phyloP scores from a whole-genome alignment of 768 basidiomycete species.

The Boletus subcaerulescens region DNA sequence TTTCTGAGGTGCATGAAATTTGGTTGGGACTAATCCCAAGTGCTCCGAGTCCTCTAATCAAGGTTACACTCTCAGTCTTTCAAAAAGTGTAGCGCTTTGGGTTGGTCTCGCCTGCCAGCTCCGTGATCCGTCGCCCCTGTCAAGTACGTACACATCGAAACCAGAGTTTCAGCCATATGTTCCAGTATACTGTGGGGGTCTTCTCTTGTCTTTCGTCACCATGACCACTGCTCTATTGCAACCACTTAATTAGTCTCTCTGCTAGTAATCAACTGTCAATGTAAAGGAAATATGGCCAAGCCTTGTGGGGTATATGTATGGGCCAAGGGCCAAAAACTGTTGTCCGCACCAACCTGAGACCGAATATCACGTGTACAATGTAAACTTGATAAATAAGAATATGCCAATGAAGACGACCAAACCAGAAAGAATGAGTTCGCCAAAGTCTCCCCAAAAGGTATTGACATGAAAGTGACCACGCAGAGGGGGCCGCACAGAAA shows the following conservation, averaged over 20 bases:
- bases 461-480: conserved; percentile 54
- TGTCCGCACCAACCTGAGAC: neutral
- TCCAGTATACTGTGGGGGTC: neutral
- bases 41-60: too few relatives aligned
- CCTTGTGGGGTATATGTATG: neutral
- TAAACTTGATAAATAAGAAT: conserved; percentile 28
- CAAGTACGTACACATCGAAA: neutral
- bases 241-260: too few relatives aligned
- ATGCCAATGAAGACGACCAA: conserved; percentile 32
- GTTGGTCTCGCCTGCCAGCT: too few relatives aligned
- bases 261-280: neutral
- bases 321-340: too few relatives aligned
- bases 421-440: conserved; percentile 30
- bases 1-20: too few relatives aligned
- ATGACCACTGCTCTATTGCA: neutral
- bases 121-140: too few relatives aligned
- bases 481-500: conserved; percentile 56
- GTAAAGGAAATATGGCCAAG: neutral
- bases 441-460: conserved; percentile 63
- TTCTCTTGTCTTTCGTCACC: too few relatives aligned
- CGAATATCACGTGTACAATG: conserved; percentile 23
- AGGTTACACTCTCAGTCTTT: too few relatives aligned
- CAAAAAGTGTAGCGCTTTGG: too few relatives aligned
- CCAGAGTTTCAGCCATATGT: neutral
- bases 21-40: too few relatives aligned